A percentile compares a stretch with the other conserved stretches of the same genome.
These are phyloP conservation scores for Ganoderma lingzhi DNA, from an alignment of 1,284 basidiomycete genomes.

Conservation along the genomic window DNA sequence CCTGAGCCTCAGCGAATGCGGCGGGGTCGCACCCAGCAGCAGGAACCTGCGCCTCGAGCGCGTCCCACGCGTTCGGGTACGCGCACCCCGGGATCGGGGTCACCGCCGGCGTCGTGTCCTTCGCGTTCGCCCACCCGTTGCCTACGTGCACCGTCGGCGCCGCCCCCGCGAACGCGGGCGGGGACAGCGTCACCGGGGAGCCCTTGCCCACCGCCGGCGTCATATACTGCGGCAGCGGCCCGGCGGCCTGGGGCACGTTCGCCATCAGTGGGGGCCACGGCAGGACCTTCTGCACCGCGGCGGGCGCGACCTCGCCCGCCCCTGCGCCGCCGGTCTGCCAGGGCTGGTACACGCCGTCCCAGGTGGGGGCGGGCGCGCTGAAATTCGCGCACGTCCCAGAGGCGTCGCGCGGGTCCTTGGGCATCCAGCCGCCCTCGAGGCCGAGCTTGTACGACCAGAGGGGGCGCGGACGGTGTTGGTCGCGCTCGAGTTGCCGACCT, in stretches of 20 bases:
- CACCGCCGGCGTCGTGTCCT: constrained; percentile 61
- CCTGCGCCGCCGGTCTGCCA: constrained; percentile 87
- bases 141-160: constrained; percentile 59
- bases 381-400: constrained; percentile 70
- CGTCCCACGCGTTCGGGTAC: constrained; percentile 65
- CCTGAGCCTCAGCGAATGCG: not conserved
- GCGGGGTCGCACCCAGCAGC: constrained; percentile 30
- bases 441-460: constrained; percentile 89
- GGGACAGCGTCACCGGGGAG: constrained; percentile 62
- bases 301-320: constrained; percentile 65
- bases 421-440: constrained; percentile 82
- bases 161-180: constrained; percentile 59
- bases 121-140: constrained; percentile 76
- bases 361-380: constrained; percentile 54
- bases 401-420: constrained; percentile 78
- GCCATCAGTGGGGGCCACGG: constrained; percentile 69
- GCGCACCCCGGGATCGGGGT: constrained; percentile 67
- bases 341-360: constrained; percentile 64
- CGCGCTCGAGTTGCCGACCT: constrained; percentile 74
- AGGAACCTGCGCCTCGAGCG: constrained; percentile 34
- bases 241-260: constrained; percentile 48
- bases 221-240: constrained; percentile 63
- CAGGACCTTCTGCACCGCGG: constrained; percentile 53
- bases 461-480: constrained; percentile 73
- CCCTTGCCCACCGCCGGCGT: constrained; percentile 62